Evolutionary conservation across 352 stramenopile genomes (phyloP), one percentile per base, ranked within the genome.

Genomic region (Globisporangium nunn): DNA sequence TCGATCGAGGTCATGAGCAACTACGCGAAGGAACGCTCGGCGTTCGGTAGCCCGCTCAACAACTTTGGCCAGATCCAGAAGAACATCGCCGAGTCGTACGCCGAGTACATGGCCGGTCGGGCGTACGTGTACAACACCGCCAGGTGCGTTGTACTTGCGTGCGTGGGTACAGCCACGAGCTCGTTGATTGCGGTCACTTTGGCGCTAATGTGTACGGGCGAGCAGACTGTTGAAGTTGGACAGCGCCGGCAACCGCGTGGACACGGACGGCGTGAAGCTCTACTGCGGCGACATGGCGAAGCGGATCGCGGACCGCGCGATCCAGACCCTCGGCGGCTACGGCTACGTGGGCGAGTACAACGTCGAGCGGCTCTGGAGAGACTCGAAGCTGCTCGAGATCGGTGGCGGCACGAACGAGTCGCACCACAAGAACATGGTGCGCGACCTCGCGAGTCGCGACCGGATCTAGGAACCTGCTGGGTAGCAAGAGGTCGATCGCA

Each of bases 321-420:
- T 99, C 63, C 91, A 97, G 61, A 96, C 97, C 15, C 85, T 99
- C 44, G 97, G 97, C 54, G 97, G 97, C 53, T 98, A 99, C 70
- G 97, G 97, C 28, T 99, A 99, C 78, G 89, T 98, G n/a, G 97
- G 96, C 52, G 97, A 99, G 70, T 99, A 99, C 73, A 93, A 91
- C 58, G 96, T 99, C 11, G 97, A 99, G 80, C 79, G 96, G 50
- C 78, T 99, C 2, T 99, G 96, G 96, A 85, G 96, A 57, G 97
- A 99, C 88, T 91, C 96, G 12, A 99, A 99, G 74, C 71, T 99
- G 52, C 74, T 99, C n/a, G 97, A 99, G 79, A 99, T 99, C 69
- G 97, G 97, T 49, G 97, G 96, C 53, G 97, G 97, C 53, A 99
- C 97, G 28, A 98, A 98, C 63, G 96, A 99, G 74, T 98, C 92